phyloP scores from a whole-genome alignment of 805 yeast genomes.

The Metschnikowia cubensis region DNA sequence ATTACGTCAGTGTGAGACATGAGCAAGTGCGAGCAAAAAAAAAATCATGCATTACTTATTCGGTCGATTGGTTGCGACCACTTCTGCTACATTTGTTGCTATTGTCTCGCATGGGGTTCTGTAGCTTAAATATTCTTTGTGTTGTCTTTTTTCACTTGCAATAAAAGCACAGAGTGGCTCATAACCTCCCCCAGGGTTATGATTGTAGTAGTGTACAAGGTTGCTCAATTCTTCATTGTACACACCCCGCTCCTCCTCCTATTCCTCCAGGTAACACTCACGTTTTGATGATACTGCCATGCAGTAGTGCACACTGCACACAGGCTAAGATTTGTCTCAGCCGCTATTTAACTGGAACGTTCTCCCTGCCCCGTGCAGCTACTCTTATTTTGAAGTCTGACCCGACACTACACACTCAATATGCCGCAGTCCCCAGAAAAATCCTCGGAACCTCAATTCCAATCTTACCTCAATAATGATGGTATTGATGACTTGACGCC shows the following conservation, averaged over 20 bases:
- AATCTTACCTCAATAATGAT: constrained; percentile 66
- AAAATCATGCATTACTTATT: not conserved
- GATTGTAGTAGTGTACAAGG: not conserved
- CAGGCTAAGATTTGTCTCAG: constrained; percentile 1
- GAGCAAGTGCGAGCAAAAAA: constrained; percentile 1
- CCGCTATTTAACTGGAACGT: constrained; percentile 2
- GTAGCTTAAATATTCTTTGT: not conserved
- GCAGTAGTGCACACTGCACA: constrained; percentile 4
- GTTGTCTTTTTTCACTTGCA: not conserved
- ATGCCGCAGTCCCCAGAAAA: constrained; percentile 9
- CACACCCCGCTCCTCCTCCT: not conserved
- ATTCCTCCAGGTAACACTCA: not conserved
- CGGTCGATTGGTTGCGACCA: constrained; percentile 1
- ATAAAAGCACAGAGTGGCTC: not conserved
- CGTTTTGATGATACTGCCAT: not conserved
- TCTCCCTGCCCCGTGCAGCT: not conserved
- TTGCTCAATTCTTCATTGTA: not conserved
- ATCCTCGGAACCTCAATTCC: constrained; percentile 23
- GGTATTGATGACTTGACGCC: constrained; percentile 69
- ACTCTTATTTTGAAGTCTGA: not conserved
- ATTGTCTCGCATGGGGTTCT: not conserved
- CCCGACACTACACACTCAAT: not conserved
- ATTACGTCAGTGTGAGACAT: constrained; percentile 3
- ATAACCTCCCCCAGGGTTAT: not conserved
- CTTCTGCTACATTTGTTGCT: constrained; percentile 3